Percentiles rank a stretch among this genome's conserved stretches.
phyloP scores from a whole-genome alignment of 1,284 basidiomycete species.

The Tilletiopsis washingtonensis region DNA sequence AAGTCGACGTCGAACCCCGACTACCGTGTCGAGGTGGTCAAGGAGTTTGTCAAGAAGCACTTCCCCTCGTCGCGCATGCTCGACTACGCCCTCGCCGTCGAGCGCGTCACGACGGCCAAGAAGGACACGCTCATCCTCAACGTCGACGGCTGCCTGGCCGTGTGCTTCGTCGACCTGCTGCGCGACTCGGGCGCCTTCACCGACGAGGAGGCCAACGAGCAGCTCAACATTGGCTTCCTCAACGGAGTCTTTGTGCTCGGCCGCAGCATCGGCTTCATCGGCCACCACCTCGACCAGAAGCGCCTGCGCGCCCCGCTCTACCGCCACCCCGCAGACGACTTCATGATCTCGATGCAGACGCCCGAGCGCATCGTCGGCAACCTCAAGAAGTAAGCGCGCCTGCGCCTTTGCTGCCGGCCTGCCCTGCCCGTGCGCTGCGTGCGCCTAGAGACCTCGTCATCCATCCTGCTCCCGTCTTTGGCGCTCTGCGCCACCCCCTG shows the following conservation, averaged over 20 bases:
- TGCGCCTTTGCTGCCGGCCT: too few species aligned
- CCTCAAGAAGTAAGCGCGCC: slow-evolving; percentile 1
- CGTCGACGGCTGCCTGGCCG: slow-evolving; percentile 95
- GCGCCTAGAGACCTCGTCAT: too few species aligned
- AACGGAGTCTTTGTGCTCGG: slow-evolving; percentile 97
- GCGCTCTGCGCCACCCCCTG: too few species aligned
- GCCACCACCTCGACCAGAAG: slow-evolving; percentile 91
- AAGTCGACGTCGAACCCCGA: slow-evolving; percentile 59
- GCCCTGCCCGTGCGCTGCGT: too few species aligned
- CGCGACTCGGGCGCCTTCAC: slow-evolving; percentile 90
- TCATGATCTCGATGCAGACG: slow-evolving; percentile 43
- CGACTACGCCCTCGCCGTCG: slow-evolving; percentile 96
- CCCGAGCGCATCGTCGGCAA: slow-evolving; percentile 38
- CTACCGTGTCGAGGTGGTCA: slow-evolving; percentile 86
- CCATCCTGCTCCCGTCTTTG: too few species aligned
- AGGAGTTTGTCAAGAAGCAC: slow-evolving; percentile 90
- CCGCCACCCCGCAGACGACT: slow-evolving; percentile 49
- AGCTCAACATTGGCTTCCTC: slow-evolving; percentile 81
- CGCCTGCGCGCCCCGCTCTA: slow-evolving; percentile 51
- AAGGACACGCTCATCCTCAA: slow-evolving; percentile 66
- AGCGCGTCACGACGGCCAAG: slow-evolving; percentile 95
- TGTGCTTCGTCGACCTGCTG: slow-evolving; percentile 93
- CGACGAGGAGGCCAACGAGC: slow-evolving; percentile 90
- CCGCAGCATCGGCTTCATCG: slow-evolving; percentile 93
- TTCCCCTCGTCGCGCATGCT: slow-evolving; percentile 72